Evolutionary conservation across 495 filamentous ascomycete species (phyloP).

Genomic region (Wilcoxina mikolae): DNA sequence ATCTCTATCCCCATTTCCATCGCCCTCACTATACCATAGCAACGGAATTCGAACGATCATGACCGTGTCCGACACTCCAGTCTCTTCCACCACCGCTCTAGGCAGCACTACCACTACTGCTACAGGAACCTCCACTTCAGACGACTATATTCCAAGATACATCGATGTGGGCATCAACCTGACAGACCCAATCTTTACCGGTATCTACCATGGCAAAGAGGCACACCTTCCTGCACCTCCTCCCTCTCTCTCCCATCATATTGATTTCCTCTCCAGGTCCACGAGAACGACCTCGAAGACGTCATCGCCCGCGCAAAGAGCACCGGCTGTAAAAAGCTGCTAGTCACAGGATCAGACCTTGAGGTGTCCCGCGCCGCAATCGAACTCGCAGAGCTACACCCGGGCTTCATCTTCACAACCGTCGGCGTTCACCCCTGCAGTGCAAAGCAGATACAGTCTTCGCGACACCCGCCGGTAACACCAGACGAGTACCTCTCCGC

Average conservation of each 20-base stretch:
- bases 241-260: neutral
- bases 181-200: conserved; percentile 70
- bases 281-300: conserved; percentile 61
- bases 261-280: conserved; percentile 31
- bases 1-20: no score
- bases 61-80: neutral
- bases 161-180: conserved; percentile 72
- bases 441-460: conserved; percentile 50
- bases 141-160: conserved; percentile 33
- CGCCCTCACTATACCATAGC: neutral
- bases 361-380: conserved; percentile 61
- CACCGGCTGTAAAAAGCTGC: conserved; percentile 71
- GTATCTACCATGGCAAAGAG: conserved; percentile 67
- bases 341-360: conserved; percentile 86
- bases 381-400: conserved; percentile 53
- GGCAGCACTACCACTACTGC: no score
- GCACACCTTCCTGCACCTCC: conserved; percentile 1
- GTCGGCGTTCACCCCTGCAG: conserved; percentile 87
- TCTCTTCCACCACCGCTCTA: neutral
- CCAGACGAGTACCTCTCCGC: conserved; percentile 36
- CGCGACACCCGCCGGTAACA: conserved; percentile 33
- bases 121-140: no score
- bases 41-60: neutral
- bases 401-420: conserved; percentile 50
- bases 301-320: conserved; percentile 61